Conservation (phyloP, 2,329 filamentous ascomycete species). For the Diaporthe citrichinensis region DNA sequence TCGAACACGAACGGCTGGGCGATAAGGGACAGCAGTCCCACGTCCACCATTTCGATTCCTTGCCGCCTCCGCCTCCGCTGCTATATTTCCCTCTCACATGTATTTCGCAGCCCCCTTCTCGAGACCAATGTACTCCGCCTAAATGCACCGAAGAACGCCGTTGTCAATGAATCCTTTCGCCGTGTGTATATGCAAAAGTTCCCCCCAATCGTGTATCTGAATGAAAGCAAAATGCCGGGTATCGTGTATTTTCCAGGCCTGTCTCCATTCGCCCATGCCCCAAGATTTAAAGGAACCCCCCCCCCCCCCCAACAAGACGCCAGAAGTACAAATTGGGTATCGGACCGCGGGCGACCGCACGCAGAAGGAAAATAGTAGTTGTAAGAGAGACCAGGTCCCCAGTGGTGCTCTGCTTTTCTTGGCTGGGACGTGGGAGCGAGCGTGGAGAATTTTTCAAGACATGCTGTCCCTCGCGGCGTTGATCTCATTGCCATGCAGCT, state of each 20-base stretch:
- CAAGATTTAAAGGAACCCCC: not conserved
- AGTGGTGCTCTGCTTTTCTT: no score
- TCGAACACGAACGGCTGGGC: not conserved
- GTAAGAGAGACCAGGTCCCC: not conserved
- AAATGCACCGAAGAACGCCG: conserved; percentile 29
- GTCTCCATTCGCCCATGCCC: conserved; percentile 19
- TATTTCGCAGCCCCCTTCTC: not conserved
- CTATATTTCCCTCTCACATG: not conserved
- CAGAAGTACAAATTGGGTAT: not conserved
- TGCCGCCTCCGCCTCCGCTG: not conserved
- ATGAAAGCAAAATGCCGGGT: conserved; percentile 39
- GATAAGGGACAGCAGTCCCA: not conserved
- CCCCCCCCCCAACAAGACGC: no score
- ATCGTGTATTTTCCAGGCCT: conserved; percentile 42
- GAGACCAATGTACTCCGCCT: conserved; percentile 1
- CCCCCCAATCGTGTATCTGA: conserved; percentile 27
- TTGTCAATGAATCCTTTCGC: conserved; percentile 8
- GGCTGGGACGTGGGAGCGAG: not conserved
- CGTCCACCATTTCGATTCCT: not conserved
- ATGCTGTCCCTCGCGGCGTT: conserved; percentile 36
- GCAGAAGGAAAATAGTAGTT: not conserved
- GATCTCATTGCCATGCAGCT: conserved; percentile 38
- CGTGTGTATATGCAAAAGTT: conserved; percentile 22
- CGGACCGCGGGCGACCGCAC: not conserved
- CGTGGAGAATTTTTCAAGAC: not conserved